Conservation (phyloP, 2,329 filamentous ascomycete species). For the Pseudonectria foliicola region DNA sequence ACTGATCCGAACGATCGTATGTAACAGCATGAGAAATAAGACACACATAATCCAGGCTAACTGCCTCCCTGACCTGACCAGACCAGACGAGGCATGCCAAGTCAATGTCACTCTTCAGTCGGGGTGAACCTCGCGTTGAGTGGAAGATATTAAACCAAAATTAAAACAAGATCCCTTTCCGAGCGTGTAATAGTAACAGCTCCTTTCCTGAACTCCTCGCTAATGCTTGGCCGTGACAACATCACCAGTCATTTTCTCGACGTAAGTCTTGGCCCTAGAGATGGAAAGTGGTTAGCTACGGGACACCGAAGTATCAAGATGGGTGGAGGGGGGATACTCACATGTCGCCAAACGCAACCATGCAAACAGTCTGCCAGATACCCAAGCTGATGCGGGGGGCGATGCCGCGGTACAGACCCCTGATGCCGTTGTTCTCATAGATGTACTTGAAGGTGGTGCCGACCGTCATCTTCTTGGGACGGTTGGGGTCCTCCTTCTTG, state of each 20-base stretch:
- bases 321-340: conserved; percentile 43
- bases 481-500: conserved; percentile 95
- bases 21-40: too few relatives aligned
- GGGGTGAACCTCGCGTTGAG: too few relatives aligned
- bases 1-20: background rate
- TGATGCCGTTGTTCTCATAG: conserved; percentile 79
- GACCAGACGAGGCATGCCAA: too few relatives aligned
- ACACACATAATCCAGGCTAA: background rate
- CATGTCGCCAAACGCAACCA: conserved; percentile 98
- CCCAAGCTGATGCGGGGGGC: conserved; percentile 88
- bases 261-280: conserved; percentile 57
- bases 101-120: too few relatives aligned
- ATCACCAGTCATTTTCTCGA: conserved; percentile 60
- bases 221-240: conserved; percentile 62
- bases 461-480: conserved; percentile 98
- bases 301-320: background rate
- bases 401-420: conserved; percentile 93
- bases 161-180: conserved; percentile 7
- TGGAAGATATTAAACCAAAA: conserved; percentile 12
- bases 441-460: conserved; percentile 82
- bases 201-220: conserved; percentile 28
- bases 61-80: conserved; percentile 4
- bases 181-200: conserved; percentile 11
- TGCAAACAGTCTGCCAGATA: conserved; percentile 99
- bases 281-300: conserved; percentile 14